A percentile compares a stretch with the other conserved stretches of the same genome.
Evolutionary conservation across 2,329 filamentous ascomycete species (phyloP).

Genomic region (Claviceps fusiformis): DNA sequence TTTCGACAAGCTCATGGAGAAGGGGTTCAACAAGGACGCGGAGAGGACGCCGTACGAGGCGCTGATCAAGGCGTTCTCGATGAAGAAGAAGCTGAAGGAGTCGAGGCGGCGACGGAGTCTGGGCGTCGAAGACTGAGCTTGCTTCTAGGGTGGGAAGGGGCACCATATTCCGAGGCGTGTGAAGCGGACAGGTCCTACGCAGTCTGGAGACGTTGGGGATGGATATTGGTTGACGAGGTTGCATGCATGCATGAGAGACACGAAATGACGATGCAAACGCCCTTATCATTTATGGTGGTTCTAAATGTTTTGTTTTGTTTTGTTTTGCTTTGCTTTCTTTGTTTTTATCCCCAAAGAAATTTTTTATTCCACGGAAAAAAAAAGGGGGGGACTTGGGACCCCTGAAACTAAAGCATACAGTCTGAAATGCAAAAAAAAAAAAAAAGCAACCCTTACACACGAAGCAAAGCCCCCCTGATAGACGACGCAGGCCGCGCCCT

Average conservation of each 20-base stretch:
- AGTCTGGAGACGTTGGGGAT: too few species aligned
- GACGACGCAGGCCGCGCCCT: conserved; percentile 13
- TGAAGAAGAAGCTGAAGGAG: not conserved
- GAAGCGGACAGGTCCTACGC: too few species aligned
- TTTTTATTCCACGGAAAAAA: not conserved
- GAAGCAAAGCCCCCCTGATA: conserved; percentile 12
- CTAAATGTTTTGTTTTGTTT: too few species aligned
- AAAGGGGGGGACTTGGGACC: too few species aligned
- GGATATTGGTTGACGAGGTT: too few species aligned
- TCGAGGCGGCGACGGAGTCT: not conserved
- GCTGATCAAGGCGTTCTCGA: not conserved
- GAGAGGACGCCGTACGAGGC: not conserved
- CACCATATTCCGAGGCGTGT: too few species aligned
- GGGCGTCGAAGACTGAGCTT: not conserved
- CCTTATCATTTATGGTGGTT: too few species aligned
- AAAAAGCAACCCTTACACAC: conserved; percentile 5
- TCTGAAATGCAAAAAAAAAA: too few species aligned
- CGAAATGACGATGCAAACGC: too few species aligned
- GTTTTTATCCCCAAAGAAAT: not conserved
- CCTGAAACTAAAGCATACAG: not conserved
- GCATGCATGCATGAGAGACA: too few species aligned
- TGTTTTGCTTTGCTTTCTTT: not conserved
- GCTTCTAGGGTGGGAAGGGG: too few species aligned
- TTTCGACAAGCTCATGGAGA: not conserved
- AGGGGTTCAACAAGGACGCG: not conserved